Base-by-base conservation (phyloP, 148 eudicot genomes). In the Rhododendron ovatum region DNA sequence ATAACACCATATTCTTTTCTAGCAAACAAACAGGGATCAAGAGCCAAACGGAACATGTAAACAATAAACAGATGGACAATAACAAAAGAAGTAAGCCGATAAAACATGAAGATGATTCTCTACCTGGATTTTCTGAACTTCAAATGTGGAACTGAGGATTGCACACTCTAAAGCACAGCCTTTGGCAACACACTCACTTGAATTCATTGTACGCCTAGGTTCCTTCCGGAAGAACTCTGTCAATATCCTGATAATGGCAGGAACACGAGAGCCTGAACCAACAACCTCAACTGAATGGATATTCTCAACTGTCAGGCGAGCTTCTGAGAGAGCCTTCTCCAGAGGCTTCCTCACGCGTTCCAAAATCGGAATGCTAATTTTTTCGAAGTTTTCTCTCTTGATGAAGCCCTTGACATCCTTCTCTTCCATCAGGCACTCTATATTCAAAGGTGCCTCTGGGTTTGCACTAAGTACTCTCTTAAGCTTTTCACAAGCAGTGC, bases 161-260 rank as follows among this genome's bases (percentile, higher is more conserved):
- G 99, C 98, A 89, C 99, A 96, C 83, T 96, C 88, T 41, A 95
- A 87, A 61, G 99, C 99, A 88, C 95, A 90, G 13, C 99, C 99
- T 88, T 95, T 96, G 4, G 99, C 94, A 67, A 96, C 98, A 91
- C 98, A 95, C 87, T 97, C 99, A 90, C 98, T 95, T 7, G 98
- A 98, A 89, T 95, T 97, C 99, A 95, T 97, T 24, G 99, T 95
- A 5, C 99, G 95, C 80, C 98, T 91, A 51, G 99, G 98, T 85
- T 95, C 99, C 93, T 97, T 95, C 48, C 95, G 91, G 84, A 97
- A 95, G 89, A 94, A 97, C 61, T 95, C 98, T 0, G 98, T 93
- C 93, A 95, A 88, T 59, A 95, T 97, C 87, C 89, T 94, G 10
- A 95, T 88, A 26, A 97, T 76, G 2, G 98, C 95, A 57, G 99